Percentiles rank a stretch among this genome's conserved stretches.
phyloP scores from a whole-genome alignment of 441 rosid genomes.

The Gossypium schwendimanii region DNA sequence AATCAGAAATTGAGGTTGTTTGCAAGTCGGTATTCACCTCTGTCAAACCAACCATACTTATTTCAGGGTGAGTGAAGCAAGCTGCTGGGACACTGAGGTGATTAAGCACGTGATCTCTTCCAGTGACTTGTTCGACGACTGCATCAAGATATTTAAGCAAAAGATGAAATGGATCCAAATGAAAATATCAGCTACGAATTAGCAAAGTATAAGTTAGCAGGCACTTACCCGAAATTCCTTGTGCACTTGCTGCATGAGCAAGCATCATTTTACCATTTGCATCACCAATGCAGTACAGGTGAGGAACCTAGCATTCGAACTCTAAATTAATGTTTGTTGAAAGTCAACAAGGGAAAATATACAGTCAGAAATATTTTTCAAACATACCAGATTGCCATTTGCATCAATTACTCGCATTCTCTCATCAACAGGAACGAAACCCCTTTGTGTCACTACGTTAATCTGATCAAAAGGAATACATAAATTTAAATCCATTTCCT shows the following conservation, averaged over 20 bases:
- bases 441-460: constrained; percentile 76
- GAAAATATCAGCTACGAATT: constrained; percentile 5
- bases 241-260: constrained; percentile 98
- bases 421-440: constrained; percentile 91
- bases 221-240: constrained; percentile 88
- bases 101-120: constrained; percentile 84
- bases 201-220: neutral
- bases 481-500: neutral
- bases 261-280: constrained; percentile 99
- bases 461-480: constrained; percentile 37
- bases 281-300: constrained; percentile 80
- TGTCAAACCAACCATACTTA: constrained; percentile 96
- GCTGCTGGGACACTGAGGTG: constrained; percentile 96
- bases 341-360: neutral
- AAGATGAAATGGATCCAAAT: constrained; percentile 10
- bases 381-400: constrained; percentile 62
- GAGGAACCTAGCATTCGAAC: constrained; percentile 51
- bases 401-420: constrained; percentile 81
- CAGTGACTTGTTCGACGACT: constrained; percentile 93
- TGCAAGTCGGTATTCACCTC: constrained; percentile 44
- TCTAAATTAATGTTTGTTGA: neutral
- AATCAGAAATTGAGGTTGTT: neutral
- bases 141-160: constrained; percentile 17
- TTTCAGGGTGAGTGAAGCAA: constrained; percentile 98
- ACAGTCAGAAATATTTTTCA: neutral